Conservation (phyloP, 305 asterid species). For the Stenogyne calaminthoides region DNA sequence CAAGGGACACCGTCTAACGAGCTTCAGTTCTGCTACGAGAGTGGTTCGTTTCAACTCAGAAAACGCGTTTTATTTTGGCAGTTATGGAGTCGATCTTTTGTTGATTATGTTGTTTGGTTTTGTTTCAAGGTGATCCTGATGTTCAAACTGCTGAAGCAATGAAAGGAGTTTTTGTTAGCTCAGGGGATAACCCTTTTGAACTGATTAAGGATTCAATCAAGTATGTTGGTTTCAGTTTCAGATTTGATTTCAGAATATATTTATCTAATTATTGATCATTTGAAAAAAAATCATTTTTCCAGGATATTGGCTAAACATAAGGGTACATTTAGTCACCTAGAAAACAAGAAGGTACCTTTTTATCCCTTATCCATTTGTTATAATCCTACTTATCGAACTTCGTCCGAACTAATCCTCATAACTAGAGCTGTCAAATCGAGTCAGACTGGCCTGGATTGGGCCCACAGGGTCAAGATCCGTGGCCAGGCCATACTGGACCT, state of each 20-base stretch:
- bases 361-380: neutral
- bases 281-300: constrained; percentile 11
- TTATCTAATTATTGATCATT: neutral
- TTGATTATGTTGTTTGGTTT: constrained; percentile 13
- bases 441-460: neutral
- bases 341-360: constrained; percentile 47
- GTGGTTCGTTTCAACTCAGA: constrained; percentile 44
- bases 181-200: constrained; percentile 63
- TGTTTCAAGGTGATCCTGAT: constrained; percentile 46
- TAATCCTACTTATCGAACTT: neutral
- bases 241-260: neutral
- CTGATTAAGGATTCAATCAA: constrained; percentile 60
- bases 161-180: constrained; percentile 50
- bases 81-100: neutral
- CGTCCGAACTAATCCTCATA: neutral
- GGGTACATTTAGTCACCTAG: constrained; percentile 59
- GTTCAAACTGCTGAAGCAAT: constrained; percentile 42
- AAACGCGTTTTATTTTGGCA: neutral
- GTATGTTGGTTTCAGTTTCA: constrained; percentile 37
- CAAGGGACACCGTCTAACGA: constrained; percentile 55
- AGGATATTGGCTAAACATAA: constrained; percentile 55
- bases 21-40: constrained; percentile 59
- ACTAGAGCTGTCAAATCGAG: neutral
- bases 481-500: neutral
- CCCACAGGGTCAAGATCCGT: neutral